Base-by-base conservation (phyloP, 1,284 basidiomycete genomes). In the Malassezia sympodialis region DNA sequence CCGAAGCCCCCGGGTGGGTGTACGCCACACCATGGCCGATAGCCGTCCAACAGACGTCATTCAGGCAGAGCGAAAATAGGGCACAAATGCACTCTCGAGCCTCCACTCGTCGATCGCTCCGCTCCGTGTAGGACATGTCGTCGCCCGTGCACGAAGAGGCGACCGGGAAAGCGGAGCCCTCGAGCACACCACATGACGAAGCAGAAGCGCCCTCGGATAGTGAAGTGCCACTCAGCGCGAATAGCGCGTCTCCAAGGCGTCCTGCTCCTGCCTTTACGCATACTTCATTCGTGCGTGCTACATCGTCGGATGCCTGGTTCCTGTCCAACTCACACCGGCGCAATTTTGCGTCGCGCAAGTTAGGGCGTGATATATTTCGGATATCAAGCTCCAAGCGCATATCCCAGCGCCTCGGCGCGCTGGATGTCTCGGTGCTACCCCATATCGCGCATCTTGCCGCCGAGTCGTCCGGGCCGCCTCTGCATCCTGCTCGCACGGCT, bases 311-410 rank as follows among this genome's bases (percentile, higher is more conserved):
- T 28, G 55, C 55, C 8, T 57, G 30, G 42, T 52, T 57, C 34
- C 39, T 57, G 10, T 57, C 55, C 21, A 57, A 51, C 15, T 48
- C 55, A 30, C 50, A 57, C 55, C 43, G 55, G n/a, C 49, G 55
- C 12, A 57, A 57, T 34, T 57, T 57, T 43, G 55, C 55, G 6
- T 41, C 30, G 19, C 55, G 49, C 32, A 57, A 57, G 21, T 26
- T 57, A 8, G 55, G 55, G 5, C 55, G 55, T 7, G 55, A 57
- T 30, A 42, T 57, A 15, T 39, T 57, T 5, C 49, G 55, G 10
- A 50, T 50, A 4, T 52, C 49, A 24, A 48, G 44, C 15, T 26
- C 50, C 3, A 57, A 51, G 21, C 37, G 42, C 2, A 52, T 57
- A 24, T 57, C 55, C 3, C 44, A 57, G 41, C 27, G 31, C n/a